phyloP scores from a whole-genome alignment of 1,284 basidiomycete genomes.

The Ceratorhiza oryzae-sativae region DNA sequence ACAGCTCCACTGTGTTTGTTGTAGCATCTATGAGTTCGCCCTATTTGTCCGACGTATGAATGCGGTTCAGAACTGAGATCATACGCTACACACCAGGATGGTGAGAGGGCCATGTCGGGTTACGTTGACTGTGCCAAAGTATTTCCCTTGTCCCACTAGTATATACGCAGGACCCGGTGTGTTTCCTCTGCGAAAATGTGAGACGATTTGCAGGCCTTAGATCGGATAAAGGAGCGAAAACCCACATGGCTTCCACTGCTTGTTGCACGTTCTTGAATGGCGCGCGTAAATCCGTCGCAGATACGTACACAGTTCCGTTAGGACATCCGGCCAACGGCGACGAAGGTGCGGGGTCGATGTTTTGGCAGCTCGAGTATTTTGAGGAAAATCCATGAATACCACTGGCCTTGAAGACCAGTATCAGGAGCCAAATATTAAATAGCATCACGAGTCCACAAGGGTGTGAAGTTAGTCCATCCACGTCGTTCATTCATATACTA shows the following conservation, averaged over 20 bases:
- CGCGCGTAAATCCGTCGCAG: conserved; percentile 10
- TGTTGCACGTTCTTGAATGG: conserved; percentile 22
- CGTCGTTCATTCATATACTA: neutral
- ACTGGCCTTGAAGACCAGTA: neutral
- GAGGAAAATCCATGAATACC: conserved; percentile 2
- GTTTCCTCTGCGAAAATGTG: neutral
- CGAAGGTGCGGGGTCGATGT: conserved; percentile 17
- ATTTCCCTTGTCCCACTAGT: conserved; percentile 19
- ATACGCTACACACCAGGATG: neutral
- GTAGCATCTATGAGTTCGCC: conserved; percentile 3
- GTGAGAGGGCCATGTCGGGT: conserved; percentile 21
- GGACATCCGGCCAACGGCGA: conserved; percentile 21
- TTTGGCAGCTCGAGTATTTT: conserved; percentile 20
- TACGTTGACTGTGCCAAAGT: conserved; percentile 24
- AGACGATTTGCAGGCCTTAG: neutral
- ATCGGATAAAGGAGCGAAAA: neutral
- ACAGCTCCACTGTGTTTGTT: conserved; percentile 17
- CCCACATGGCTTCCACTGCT: conserved; percentile 20
- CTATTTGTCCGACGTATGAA: neutral
- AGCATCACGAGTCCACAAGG: neutral
- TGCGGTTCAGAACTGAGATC: too few species aligned
- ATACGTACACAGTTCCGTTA: conserved; percentile 23
- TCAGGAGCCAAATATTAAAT: neutral
- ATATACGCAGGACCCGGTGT: conserved; percentile 11
- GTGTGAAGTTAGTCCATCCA: neutral